These are phyloP conservation scores for Tillandsia fasciculata DNA, from an alignment of 176 grass and related monocot species.

Conservation along the genomic window DNA sequence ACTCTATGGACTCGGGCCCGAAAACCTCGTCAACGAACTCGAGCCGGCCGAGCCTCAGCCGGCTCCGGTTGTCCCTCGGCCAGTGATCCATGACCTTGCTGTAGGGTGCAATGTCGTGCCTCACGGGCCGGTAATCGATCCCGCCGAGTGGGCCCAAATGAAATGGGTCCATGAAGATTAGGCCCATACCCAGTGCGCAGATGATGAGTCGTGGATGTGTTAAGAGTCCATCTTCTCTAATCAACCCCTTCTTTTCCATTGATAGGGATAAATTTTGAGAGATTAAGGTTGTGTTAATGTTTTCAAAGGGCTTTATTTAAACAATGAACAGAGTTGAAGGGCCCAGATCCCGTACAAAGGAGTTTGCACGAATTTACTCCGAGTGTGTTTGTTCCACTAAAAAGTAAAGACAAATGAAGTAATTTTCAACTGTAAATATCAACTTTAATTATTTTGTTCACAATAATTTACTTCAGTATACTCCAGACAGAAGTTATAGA, in stretches of 20 bases:
- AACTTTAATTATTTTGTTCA: too few species aligned
- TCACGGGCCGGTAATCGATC: constrained; percentile 61
- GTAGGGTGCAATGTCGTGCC: constrained; percentile 56
- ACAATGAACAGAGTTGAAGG: too few species aligned
- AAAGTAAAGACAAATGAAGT: too few species aligned
- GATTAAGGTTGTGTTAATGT: too few species aligned
- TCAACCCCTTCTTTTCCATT: constrained; percentile 26
- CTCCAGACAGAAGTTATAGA: too few species aligned
- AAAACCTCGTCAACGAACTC: constrained; percentile 75
- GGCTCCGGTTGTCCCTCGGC: constrained; percentile 64
- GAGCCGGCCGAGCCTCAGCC: constrained; percentile 51
- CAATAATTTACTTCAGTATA: too few species aligned
- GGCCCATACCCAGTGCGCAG: constrained; percentile 37
- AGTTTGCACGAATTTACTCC: too few species aligned
- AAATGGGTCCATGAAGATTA: constrained; percentile 66
- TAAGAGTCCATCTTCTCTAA: constrained; percentile 41
- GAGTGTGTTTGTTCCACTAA: too few species aligned
- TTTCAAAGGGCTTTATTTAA: too few species aligned
- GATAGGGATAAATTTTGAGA: too few species aligned
- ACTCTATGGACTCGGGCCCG: constrained; percentile 89
- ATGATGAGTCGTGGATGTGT: constrained; percentile 53
- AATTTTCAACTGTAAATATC: too few species aligned
- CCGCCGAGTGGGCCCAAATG: constrained; percentile 45
- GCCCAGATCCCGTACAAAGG: too few species aligned
- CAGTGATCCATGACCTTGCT: constrained; percentile 57